Evolutionary conservation across 2,329 filamentous ascomycete species (phyloP).

Genomic region (Fusarium phyllophilum): DNA sequence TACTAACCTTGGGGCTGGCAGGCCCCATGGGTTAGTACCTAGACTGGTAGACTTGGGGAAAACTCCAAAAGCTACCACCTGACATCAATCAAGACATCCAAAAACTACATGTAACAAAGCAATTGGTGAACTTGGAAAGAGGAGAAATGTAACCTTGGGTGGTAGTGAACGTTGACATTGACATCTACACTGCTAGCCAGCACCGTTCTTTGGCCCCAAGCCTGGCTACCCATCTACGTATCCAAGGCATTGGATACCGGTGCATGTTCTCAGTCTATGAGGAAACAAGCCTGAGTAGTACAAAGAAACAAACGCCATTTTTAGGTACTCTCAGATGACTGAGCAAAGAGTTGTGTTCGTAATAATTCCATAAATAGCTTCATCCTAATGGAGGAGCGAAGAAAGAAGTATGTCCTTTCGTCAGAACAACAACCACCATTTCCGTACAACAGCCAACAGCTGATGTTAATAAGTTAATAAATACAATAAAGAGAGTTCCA

Average conservation of each 20-base stretch:
- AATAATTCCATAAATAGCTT: slow-evolving; percentile 9
- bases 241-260: background rate
- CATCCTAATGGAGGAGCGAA: background rate
- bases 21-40: background rate
- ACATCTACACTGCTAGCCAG: background rate
- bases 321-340: background rate
- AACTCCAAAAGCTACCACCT: slow-evolving; percentile 1
- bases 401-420: background rate
- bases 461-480: background rate
- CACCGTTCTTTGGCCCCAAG: background rate
- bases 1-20: background rate
- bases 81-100: slow-evolving; percentile 4
- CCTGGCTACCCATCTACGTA: background rate
- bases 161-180: background rate
- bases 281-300: background rate
- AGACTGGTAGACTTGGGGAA: background rate
- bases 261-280: background rate
- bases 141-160: slow-evolving; percentile 33
- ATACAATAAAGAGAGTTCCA: background rate
- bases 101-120: slow-evolving; percentile 14
- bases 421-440: background rate
- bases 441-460: background rate
- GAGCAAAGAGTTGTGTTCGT: background rate
- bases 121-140: slow-evolving; percentile 10
- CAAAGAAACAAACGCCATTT: slow-evolving; percentile 7